Conservation (phyloP, 305 asterid species). For the Plantago lanceolata region DNA sequence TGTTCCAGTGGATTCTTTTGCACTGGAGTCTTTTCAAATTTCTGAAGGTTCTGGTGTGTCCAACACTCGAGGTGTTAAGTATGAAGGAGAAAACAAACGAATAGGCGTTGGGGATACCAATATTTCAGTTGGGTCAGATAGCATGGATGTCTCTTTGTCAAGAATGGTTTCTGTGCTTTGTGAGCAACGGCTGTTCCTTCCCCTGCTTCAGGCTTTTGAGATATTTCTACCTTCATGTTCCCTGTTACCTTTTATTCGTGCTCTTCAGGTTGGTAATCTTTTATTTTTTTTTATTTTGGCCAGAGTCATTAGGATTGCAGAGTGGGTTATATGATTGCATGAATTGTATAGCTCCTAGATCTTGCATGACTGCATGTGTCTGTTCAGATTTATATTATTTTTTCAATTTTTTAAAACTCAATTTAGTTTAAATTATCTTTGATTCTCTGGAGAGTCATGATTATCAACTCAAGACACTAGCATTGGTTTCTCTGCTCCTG, state of each 20-base stretch:
- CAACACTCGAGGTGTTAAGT: constrained; percentile 39
- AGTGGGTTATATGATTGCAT: constrained; percentile 13
- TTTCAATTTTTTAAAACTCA: too few relatives aligned
- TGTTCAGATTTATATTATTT: too few relatives aligned
- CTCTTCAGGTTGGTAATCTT: constrained; percentile 78
- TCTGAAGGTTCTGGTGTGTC: constrained; percentile 43
- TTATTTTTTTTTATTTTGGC: constrained; percentile 18
- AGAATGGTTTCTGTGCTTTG: constrained; percentile 92
- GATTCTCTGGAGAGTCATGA: not conserved
- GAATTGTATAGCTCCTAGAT: constrained; percentile 15
- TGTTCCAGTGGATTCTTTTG: constrained; percentile 35
- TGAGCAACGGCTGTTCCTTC: constrained; percentile 83
- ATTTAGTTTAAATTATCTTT: too few relatives aligned
- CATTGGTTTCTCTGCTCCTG: not conserved
- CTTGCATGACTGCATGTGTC: not conserved
- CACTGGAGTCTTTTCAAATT: constrained; percentile 40
- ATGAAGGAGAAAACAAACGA: constrained; percentile 47
- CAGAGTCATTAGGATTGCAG: constrained; percentile 17
- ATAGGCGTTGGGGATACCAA: constrained; percentile 40
- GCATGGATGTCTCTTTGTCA: constrained; percentile 63
- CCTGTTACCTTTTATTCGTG: constrained; percentile 83
- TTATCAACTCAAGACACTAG: not conserved
- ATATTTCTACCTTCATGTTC: constrained; percentile 96
- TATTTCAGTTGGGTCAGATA: constrained; percentile 48
- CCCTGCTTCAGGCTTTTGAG: constrained; percentile 89